Percentiles rank a stretch among this genome's conserved stretches.
phyloP scores from a whole-genome alignment of 352 stramenopile species.

The Phytopythium helicoides region DNA sequence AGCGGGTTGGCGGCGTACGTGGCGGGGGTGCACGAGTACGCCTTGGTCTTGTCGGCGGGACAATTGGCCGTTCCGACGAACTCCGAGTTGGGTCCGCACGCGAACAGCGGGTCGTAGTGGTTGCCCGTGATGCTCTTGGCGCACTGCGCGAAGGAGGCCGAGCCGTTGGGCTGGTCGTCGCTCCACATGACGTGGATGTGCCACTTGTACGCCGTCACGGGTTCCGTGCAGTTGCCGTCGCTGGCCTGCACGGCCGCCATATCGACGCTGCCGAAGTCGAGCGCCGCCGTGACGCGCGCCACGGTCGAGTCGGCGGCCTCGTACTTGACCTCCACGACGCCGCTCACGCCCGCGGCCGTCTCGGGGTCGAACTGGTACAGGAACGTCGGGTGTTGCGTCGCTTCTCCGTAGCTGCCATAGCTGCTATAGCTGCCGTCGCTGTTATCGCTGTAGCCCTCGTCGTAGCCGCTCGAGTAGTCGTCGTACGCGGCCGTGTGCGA shows the following conservation, averaged over 20 bases:
- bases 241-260: conserved; percentile 17
- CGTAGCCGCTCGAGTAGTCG: too few species aligned
- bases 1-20: conserved; percentile 37
- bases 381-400: conserved; percentile 10
- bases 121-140: conserved; percentile 34
- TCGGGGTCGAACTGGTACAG: conserved; percentile 41
- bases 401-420: too few species aligned
- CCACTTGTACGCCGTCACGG: conserved; percentile 47
- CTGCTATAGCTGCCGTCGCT: too few species aligned
- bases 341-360: conserved; percentile 28
- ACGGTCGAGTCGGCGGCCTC: background rate
- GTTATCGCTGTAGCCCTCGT: too few species aligned
- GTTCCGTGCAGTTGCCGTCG: conserved; percentile 37
- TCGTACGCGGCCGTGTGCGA: too few species aligned
- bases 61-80: conserved; percentile 24
- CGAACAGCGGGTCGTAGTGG: conserved; percentile 49
- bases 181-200: conserved; percentile 56
- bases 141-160: conserved; percentile 40
- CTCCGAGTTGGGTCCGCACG: conserved; percentile 49
- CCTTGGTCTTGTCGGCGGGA: conserved; percentile 19
- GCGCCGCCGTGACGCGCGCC: conserved; percentile 23
- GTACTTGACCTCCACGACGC: conserved; percentile 39
- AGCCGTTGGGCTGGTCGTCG: conserved; percentile 22
- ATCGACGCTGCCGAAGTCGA: conserved; percentile 39
- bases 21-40: conserved; percentile 41